These are phyloP conservation scores for Hylodesmum podocarpum DNA, from an alignment of 306 rosid genomes.

Conservation along the genomic window DNA sequence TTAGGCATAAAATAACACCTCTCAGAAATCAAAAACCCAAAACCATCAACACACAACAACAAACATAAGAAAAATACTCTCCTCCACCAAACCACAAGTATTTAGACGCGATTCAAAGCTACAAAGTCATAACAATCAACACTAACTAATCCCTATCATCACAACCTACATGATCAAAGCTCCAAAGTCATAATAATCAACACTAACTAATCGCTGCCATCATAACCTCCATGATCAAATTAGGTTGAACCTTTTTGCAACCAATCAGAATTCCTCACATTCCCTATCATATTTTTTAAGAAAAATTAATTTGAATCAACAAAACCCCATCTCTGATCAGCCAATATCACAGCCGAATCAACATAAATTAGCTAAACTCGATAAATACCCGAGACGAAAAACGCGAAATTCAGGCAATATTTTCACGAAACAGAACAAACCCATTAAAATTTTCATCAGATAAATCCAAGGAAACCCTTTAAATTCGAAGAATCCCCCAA, in stretches of 20 bases:
- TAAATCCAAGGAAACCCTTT: not conserved
- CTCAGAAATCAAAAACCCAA: conserved; percentile 24
- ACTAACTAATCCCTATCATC: not conserved
- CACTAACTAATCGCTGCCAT: not conserved
- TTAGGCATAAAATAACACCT: conserved; percentile 21
- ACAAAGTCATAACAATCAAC: not conserved
- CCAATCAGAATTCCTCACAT: not conserved
- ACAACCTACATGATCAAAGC: not conserved
- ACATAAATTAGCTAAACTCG: conserved; percentile 23
- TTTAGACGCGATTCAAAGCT: not conserved
- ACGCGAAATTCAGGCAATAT: not conserved
- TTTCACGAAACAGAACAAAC: not conserved
- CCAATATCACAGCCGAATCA: not conserved
- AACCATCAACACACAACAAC: not conserved
- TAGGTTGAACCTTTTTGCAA: not conserved
- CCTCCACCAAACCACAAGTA: not conserved
- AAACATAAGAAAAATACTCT: not conserved
- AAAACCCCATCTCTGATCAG: not conserved
- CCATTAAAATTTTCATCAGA: not conserved
- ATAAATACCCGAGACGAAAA: not conserved
- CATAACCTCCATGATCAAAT: not conserved
- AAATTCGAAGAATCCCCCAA: conserved; percentile 6
- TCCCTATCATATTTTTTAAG: not conserved
- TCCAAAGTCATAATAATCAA: not conserved
- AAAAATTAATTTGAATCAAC: conserved; percentile 16